phyloP scores from a whole-genome alignment of 139 green algal species.

The Chlorella sp. region DNA sequence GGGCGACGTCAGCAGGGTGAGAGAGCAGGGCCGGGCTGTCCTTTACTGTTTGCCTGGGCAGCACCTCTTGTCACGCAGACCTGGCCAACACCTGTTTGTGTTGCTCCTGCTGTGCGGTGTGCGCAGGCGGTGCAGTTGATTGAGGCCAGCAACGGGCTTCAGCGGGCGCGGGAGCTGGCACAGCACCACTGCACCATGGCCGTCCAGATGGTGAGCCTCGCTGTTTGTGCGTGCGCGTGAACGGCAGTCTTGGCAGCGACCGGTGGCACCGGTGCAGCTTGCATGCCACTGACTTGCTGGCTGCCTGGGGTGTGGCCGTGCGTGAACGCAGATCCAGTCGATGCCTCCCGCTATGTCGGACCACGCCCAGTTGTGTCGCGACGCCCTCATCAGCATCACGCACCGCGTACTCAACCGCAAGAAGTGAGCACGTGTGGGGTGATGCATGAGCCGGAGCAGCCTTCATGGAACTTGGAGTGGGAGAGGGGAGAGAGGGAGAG shows the following conservation, averaged over 20 bases:
- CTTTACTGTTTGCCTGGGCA: background rate
- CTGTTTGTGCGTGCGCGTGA: background rate
- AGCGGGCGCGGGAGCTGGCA: constrained; percentile 66
- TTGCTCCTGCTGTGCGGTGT: background rate
- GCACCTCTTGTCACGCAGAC: background rate
- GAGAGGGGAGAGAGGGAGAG: too few species aligned
- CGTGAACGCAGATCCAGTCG: background rate
- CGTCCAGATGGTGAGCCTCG: constrained; percentile 37
- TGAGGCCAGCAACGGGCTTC: constrained; percentile 51
- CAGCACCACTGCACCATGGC: constrained; percentile 57
- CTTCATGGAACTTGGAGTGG: too few species aligned
- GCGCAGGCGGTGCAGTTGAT: constrained; percentile 57
- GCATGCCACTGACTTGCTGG: background rate
- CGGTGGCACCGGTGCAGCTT: background rate
- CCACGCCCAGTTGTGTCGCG: constrained; percentile 44
- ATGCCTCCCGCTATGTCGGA: constrained; percentile 35
- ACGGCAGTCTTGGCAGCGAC: background rate
- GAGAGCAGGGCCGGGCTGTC: background rate
- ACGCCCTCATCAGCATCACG: constrained; percentile 64
- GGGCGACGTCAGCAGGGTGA: constrained; percentile 59
- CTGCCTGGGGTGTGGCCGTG: background rate
- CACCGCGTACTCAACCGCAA: constrained; percentile 56
- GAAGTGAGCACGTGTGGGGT: constrained; percentile 36
- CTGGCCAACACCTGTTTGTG: background rate
- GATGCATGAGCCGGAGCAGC: too few species aligned